Conservation (phyloP, 2,329 filamentous ascomycete genomes). For the Cladorrhinum sp. region DNA sequence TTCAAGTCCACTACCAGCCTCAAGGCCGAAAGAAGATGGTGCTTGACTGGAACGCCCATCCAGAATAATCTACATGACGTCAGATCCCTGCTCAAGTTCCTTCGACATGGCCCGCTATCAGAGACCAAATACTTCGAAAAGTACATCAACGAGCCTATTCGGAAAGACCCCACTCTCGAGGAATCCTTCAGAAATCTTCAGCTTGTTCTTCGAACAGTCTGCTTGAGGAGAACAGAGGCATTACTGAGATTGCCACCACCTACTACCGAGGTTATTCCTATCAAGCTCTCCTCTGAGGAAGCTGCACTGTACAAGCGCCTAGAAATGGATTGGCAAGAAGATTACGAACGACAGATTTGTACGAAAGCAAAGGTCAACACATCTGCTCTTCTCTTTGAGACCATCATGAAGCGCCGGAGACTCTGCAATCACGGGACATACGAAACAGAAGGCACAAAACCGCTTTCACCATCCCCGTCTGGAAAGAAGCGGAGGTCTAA, state of each 20-base stretch:
- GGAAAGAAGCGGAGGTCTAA: too few species aligned
- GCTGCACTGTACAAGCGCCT: not conserved
- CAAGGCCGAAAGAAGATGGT: constrained; percentile 46
- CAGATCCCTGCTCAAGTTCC: constrained; percentile 47
- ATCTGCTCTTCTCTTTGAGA: constrained; percentile 1
- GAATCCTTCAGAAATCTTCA: not conserved
- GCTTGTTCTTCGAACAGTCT: not conserved
- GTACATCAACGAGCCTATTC: not conserved
- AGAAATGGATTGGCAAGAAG: not conserved
- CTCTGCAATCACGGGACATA: constrained; percentile 3
- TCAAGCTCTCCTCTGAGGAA: not conserved
- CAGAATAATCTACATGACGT: constrained; percentile 53
- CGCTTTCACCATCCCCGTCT: too few species aligned
- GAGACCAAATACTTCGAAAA: not conserved
- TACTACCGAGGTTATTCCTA: too few species aligned
- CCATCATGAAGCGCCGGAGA: not conserved
- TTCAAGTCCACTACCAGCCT: constrained; percentile 42
- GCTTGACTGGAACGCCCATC: constrained; percentile 51
- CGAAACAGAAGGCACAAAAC: too few species aligned
- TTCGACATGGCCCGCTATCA: constrained; percentile 28
- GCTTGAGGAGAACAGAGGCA: not conserved
- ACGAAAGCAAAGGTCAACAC: not conserved
- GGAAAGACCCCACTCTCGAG: not conserved
- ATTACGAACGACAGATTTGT: not conserved
- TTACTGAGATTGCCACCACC: not conserved